phyloP scores from a whole-genome alignment of 1,284 basidiomycete species.

The Ustilago vetiveriae region DNA sequence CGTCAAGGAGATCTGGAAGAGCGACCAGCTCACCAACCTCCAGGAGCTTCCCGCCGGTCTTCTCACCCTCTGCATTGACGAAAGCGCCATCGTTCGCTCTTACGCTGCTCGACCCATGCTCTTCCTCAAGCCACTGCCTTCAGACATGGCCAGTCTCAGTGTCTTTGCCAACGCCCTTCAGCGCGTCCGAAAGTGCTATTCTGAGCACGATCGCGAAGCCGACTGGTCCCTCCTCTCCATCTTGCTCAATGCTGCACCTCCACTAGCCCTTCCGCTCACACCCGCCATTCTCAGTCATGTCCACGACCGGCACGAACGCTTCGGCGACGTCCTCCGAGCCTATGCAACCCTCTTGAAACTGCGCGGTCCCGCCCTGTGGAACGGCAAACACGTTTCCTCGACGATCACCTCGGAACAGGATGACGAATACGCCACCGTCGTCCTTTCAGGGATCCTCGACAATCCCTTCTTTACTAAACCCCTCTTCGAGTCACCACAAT shows the following conservation, averaged over 20 bases:
- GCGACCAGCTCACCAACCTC: constrained; percentile 32
- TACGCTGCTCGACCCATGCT: constrained; percentile 43
- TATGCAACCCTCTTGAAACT: constrained; percentile 37
- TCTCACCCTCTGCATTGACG: constrained; percentile 37
- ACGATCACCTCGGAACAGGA: constrained; percentile 1
- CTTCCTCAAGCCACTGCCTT: constrained; percentile 29
- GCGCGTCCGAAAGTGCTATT: constrained; percentile 12
- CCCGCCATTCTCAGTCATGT: constrained; percentile 39
- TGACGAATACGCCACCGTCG: constrained; percentile 49
- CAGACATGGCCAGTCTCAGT: constrained; percentile 16
- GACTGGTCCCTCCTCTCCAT: constrained; percentile 44
- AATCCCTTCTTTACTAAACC: constrained; percentile 41
- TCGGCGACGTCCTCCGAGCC: constrained; percentile 42
- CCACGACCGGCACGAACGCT: constrained; percentile 37
- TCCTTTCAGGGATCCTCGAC: constrained; percentile 57
- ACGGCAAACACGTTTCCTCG: background rate
- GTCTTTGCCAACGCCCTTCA: constrained; percentile 20
- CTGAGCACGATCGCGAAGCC: constrained; percentile 11
- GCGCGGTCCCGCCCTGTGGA: constrained; percentile 43
- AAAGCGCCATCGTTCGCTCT: constrained; percentile 25
- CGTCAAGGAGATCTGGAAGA: constrained; percentile 28
- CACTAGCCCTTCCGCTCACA: constrained; percentile 19
- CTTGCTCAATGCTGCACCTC: constrained; percentile 34
- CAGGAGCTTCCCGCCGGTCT: constrained; percentile 47
- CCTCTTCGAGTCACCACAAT: constrained; percentile 28